Base-by-base conservation (phyloP, 345 rosid species). In the Populus alba region DNA sequence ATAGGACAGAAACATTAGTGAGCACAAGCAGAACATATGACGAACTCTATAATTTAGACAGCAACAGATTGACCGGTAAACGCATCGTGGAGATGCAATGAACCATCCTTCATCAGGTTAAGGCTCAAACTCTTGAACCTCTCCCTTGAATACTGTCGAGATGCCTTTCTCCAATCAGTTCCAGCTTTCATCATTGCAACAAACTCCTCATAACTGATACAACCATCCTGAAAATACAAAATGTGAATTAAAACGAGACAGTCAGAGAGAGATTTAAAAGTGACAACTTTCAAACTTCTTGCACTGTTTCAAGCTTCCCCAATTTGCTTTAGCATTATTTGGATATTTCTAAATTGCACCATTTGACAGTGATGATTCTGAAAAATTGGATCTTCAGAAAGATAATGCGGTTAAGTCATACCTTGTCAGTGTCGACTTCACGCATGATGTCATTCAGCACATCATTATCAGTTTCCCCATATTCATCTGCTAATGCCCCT, bases 161-260 rank as follows among this genome's bases (percentile, higher is more conserved):
- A 95, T 1, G 99, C 99, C 90, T 95, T 95, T 84, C 99, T 90
- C 99, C 99, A 95, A 67, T 95, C 99, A 0, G 99, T 95, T 83
- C 99, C 99, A 7, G 99, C 81, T 93, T 93, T 95, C 99, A 95
- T 95, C 99, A 95, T 93, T 3, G 91, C 87, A 71, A 90, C 97
- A 84, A 95, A 95, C 83, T 95, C 99, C 27, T 95, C 98, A 35
- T 95, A 95, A 84, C 96, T 92, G 77, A 95, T 92, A 37, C 88
- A 78, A 49, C 97, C 97, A 4, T 95, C 99, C 98, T 95, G 91
- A 38, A 59, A 65, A 53, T 47, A 20, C n/a, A 41, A 37, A 20
- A 29, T 71, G 33, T 51, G 57, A 33, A n/a, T 53, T 62, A 37
- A 9, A 39, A 27, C 25, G 17, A 72, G 37, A 43, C 33, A 29